These are phyloP conservation scores for Alternaria gansuensis DNA, from an alignment of 2,329 filamentous ascomycete genomes.

Conservation along the genomic window DNA sequence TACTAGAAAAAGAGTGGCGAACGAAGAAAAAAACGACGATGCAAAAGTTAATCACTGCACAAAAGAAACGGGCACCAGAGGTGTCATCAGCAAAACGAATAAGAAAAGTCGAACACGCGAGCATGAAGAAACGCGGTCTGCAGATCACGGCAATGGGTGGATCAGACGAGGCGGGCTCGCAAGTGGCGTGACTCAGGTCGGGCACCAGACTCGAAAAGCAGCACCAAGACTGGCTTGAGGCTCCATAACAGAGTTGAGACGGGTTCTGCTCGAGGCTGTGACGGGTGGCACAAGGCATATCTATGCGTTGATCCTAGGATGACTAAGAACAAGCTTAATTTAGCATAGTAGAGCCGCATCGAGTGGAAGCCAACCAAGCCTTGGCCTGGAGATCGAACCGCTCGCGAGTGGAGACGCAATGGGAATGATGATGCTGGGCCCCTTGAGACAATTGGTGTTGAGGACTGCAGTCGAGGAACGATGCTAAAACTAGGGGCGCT, in stretches of 20 bases:
- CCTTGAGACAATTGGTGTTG: slow-evolving; percentile 55
- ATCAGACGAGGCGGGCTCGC: slow-evolving; percentile 27
- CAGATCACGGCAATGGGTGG: slow-evolving; percentile 28
- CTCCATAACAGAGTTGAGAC: slow-evolving; percentile 48
- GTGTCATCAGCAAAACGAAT: slow-evolving; percentile 42
- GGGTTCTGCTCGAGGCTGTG: slow-evolving; percentile 44
- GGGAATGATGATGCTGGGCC: slow-evolving; percentile 41
- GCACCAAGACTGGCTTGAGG: slow-evolving; percentile 38
- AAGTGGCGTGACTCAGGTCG: slow-evolving; percentile 45
- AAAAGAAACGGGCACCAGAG: slow-evolving; percentile 44
- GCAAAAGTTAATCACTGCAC: slow-evolving; percentile 33
- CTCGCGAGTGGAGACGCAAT: slow-evolving; percentile 23
- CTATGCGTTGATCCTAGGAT: slow-evolving; percentile 41
- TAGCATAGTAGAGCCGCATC: slow-evolving; percentile 29
- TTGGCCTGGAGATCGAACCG: slow-evolving; percentile 25
- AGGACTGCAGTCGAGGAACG: slow-evolving; percentile 34
- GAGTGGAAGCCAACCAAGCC: slow-evolving; percentile 39
- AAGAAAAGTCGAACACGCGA: slow-evolving; percentile 35
- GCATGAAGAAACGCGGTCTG: slow-evolving; percentile 29
- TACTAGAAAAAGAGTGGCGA: slow-evolving; percentile 41
- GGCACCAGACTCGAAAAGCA: slow-evolving; percentile 41
- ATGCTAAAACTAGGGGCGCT: slow-evolving; percentile 41
- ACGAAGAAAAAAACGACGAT: slow-evolving; percentile 42
- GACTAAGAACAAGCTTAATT: slow-evolving; percentile 34
- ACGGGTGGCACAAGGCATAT: slow-evolving; percentile 37